phyloP scores from a whole-genome alignment of 441 rosid species.

The Arabidopsis lyrata region DNA sequence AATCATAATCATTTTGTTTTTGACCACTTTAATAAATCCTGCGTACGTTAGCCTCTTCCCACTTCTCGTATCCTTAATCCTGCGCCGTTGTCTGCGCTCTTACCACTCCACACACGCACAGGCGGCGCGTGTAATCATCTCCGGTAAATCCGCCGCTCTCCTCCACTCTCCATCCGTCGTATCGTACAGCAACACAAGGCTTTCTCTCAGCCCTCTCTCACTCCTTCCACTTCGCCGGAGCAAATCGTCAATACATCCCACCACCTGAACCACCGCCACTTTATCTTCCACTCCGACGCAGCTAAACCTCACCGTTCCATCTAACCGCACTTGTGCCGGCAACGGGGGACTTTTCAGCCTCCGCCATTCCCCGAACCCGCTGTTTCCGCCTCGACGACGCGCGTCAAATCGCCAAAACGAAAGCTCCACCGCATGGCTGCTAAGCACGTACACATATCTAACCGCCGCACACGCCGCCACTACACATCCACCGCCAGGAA shows the following conservation, averaged over 20 bases:
- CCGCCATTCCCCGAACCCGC: constrained; percentile 75
- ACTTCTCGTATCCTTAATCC: constrained; percentile 16
- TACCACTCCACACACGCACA: constrained; percentile 71
- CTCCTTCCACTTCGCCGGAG: constrained; percentile 77
- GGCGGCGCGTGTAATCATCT: constrained; percentile 75
- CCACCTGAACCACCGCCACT: constrained; percentile 77
- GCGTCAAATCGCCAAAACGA: constrained; percentile 86
- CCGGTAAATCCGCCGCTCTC: constrained; percentile 75
- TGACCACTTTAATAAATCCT: constrained; percentile 1
- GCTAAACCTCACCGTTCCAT: constrained; percentile 76
- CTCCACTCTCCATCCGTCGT: constrained; percentile 68
- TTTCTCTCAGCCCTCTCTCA: constrained; percentile 60
- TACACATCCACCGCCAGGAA: constrained; percentile 90
- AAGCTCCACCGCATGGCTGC: constrained; percentile 88
- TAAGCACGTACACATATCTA: constrained; percentile 63
- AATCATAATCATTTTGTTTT: constrained; percentile 39
- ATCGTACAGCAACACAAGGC: constrained; percentile 71
- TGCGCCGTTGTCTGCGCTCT: constrained; percentile 31
- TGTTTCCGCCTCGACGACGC: constrained; percentile 41
- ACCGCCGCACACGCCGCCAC: constrained; percentile 80
- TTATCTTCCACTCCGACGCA: constrained; percentile 69
- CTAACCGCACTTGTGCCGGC: constrained; percentile 69
- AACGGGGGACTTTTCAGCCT: constrained; percentile 76
- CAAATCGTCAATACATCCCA: constrained; percentile 80
- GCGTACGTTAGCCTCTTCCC: constrained; percentile 36